These are phyloP conservation scores for Clonostachys chloroleuca DNA, from an alignment of 2,329 filamentous ascomycete genomes.

Conservation along the genomic window DNA sequence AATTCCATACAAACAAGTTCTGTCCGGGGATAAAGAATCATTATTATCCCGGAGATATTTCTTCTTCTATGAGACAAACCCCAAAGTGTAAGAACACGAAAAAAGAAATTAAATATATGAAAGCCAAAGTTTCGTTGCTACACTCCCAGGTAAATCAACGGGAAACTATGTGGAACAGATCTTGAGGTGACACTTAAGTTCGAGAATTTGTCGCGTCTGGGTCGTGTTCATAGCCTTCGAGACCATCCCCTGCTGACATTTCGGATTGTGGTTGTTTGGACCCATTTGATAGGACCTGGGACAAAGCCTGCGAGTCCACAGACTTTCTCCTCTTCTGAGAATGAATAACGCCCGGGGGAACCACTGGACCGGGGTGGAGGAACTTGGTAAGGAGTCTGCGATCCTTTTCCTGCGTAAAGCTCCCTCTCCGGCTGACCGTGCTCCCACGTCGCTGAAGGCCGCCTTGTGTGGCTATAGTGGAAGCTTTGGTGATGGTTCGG, in stretches of 20 bases:
- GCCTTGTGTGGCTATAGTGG: conserved; percentile 1
- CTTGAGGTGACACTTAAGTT: no score
- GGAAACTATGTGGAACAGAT: no score
- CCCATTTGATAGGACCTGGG: not conserved
- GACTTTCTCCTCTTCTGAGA: conserved; percentile 10
- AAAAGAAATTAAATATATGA: no score
- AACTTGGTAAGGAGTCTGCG: conserved; percentile 37
- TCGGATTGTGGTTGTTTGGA: conserved; percentile 1
- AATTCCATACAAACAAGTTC: no score
- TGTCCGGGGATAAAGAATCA: no score
- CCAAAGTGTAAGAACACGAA: no score
- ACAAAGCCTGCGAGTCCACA: not conserved
- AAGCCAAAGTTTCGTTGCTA: no score
- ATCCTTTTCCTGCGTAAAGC: not conserved
- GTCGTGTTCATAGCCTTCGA: not conserved
- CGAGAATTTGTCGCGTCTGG: no score
- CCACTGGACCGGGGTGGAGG: conserved; percentile 41
- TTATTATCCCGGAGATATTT: no score
- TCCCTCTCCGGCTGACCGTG: not conserved
- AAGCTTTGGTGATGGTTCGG: not conserved
- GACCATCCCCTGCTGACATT: conserved; percentile 1
- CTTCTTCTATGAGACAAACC: no score
- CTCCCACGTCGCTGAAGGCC: conserved; percentile 15
- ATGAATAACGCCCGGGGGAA: conserved; percentile 21
- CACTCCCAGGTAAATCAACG: no score